phyloP scores from a whole-genome alignment of 106 monocot genomes.

The Chionographis japonica region DNA sequence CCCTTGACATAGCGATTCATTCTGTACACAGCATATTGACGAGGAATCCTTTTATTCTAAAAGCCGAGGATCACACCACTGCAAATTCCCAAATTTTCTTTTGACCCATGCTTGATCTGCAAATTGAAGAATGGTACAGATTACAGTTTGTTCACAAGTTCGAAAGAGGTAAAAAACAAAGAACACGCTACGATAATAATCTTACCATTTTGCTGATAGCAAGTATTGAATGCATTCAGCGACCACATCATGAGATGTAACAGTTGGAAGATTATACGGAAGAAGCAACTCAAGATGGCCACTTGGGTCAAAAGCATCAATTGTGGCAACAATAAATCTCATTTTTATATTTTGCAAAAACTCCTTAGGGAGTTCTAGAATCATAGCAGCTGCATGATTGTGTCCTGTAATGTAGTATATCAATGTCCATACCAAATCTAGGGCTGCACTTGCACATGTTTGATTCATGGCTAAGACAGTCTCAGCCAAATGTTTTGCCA shows the following conservation, averaged over 20 bases:
- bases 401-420: slow-evolving; percentile 59
- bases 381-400: slow-evolving; percentile 35
- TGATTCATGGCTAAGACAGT: slow-evolving; percentile 47
- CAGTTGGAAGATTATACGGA: slow-evolving; percentile 15
- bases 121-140: slow-evolving; percentile 9
- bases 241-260: slow-evolving; percentile 31
- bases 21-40: too few relatives aligned
- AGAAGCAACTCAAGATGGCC: slow-evolving; percentile 44
- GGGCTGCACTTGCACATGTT: slow-evolving; percentile 40
- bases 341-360: slow-evolving; percentile 42
- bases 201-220: slow-evolving; percentile 70
- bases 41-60: too few relatives aligned
- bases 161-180: background rate
- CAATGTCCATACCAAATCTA: slow-evolving; percentile 71
- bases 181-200: background rate
- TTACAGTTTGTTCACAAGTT: background rate
- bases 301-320: slow-evolving; percentile 55
- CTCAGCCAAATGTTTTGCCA: slow-evolving; percentile 49
- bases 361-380: slow-evolving; percentile 53
- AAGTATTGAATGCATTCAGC: slow-evolving; percentile 56
- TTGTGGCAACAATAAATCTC: slow-evolving; percentile 39
- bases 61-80: slow-evolving; percentile 40
- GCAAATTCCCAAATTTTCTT: slow-evolving; percentile 29
- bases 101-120: slow-evolving; percentile 40
- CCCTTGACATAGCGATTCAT: too few relatives aligned